phyloP scores from a whole-genome alignment of 2,329 filamentous ascomycete genomes.

The Ophiostoma tasmaniense region DNA sequence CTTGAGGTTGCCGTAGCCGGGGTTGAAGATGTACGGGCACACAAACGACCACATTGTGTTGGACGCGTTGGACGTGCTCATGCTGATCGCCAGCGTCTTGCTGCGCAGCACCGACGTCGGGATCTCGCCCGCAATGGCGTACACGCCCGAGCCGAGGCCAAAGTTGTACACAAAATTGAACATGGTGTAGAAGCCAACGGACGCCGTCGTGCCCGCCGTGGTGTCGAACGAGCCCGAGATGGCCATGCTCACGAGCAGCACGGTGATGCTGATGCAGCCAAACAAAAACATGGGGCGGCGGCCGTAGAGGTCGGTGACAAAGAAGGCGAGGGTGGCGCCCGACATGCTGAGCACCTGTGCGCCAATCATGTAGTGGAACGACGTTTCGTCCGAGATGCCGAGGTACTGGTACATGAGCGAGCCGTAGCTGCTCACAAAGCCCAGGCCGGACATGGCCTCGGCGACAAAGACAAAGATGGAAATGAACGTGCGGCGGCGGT shows the following conservation, averaged over 20 bases:
- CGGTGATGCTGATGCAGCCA: slow-evolving; percentile 17
- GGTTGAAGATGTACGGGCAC: slow-evolving; percentile 25
- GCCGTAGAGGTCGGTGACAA: slow-evolving; percentile 11
- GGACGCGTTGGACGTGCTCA: slow-evolving; percentile 15
- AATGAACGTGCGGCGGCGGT: slow-evolving; percentile 33
- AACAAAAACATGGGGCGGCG: slow-evolving; percentile 12
- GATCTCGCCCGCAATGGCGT: slow-evolving; percentile 23
- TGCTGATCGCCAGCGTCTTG: slow-evolving; percentile 22
- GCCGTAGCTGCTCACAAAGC: slow-evolving; percentile 11
- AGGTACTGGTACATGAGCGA: slow-evolving; percentile 14
- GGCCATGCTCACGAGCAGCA: slow-evolving; percentile 27
- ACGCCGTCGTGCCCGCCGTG: slow-evolving; percentile 19
- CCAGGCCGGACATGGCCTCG: slow-evolving; percentile 13
- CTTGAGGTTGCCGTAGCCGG: slow-evolving; percentile 23
- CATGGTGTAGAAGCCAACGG: slow-evolving; percentile 23
- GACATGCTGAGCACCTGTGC: slow-evolving; percentile 33
- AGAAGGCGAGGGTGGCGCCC: slow-evolving; percentile 29
- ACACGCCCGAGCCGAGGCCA: slow-evolving; percentile 23
- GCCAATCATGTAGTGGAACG: slow-evolving; percentile 25
- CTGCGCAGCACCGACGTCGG: slow-evolving; percentile 23
- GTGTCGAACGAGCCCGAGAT: slow-evolving; percentile 22
- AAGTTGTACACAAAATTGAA: slow-evolving; percentile 24
- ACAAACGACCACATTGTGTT: slow-evolving; percentile 22
- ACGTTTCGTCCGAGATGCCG: slow-evolving; percentile 25
- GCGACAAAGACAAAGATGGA: slow-evolving; percentile 42